A percentile compares a stretch with the other conserved stretches of the same genome.
These are phyloP conservation scores for Termitomyces sp. DNA, from an alignment of 768 basidiomycete genomes.

Conservation along the genomic window DNA sequence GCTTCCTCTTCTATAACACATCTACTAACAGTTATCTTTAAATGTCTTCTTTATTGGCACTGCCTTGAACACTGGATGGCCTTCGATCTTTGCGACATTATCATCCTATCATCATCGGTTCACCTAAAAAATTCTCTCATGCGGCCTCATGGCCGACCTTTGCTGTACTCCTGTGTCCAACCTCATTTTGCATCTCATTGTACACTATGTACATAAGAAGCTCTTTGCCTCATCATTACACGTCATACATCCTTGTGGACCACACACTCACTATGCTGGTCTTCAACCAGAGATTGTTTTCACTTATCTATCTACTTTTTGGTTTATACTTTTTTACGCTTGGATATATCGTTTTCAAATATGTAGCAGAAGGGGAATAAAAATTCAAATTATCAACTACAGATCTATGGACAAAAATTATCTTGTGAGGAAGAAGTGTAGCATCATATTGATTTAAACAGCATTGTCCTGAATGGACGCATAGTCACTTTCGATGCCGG, in stretches of 20 bases:
- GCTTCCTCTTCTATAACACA: constrained; percentile 65
- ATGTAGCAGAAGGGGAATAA: constrained; percentile 1
- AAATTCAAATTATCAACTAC: constrained; percentile 2
- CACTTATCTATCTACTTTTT: neutral
- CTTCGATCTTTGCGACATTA: neutral
- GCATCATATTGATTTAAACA: constrained; percentile 10
- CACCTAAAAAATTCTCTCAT: neutral
- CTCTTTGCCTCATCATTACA: neutral
- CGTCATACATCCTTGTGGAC: neutral
- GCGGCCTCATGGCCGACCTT: neutral
- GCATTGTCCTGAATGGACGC: constrained; percentile 68
- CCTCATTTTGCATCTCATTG: constrained; percentile 8
- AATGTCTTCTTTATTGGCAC: constrained; percentile 12
- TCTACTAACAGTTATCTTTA: constrained; percentile 3
- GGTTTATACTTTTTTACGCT: neutral
- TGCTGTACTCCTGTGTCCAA: constrained; percentile 10
- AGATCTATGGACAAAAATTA: neutral
- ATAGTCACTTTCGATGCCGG: constrained; percentile 94
- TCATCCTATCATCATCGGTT: neutral
- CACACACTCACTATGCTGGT: neutral
- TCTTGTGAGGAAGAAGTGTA: neutral
- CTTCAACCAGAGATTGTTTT: neutral
- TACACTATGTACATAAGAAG: constrained; percentile 11
- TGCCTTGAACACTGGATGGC: constrained; percentile 1
- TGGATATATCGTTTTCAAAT: constrained; percentile 2